Conservation (phyloP, 148 eudicot genomes). For the Rhododendron simsii region DNA sequence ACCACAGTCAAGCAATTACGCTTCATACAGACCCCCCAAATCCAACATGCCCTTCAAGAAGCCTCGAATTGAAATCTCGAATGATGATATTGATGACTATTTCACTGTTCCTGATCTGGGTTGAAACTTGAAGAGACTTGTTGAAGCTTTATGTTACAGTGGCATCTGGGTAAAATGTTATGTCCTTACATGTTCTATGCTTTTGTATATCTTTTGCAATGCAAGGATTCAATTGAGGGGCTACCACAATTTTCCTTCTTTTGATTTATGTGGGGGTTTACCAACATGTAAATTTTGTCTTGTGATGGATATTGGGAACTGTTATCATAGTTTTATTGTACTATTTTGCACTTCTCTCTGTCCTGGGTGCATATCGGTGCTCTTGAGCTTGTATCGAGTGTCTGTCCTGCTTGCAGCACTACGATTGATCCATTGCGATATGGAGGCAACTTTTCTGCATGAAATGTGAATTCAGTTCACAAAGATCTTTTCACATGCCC, state of each 20-base stretch:
- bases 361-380: not conserved
- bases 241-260: not conserved
- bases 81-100: conserved; percentile 77
- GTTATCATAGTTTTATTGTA: not conserved
- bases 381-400: not conserved
- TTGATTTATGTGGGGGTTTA: not conserved
- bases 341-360: not conserved
- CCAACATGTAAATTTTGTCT: not conserved
- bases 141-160: not conserved
- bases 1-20: conserved; percentile 31
- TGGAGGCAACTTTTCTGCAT: not conserved
- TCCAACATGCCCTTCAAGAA: conserved; percentile 57
- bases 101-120: conserved; percentile 97
- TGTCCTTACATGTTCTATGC: not conserved
- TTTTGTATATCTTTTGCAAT: not conserved
- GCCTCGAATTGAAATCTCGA: conserved; percentile 57
- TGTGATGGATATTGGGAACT: not conserved
- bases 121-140: conserved; percentile 19
- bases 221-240: not conserved
- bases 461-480: not conserved
- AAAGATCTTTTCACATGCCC: not conserved
- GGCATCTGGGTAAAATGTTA: not conserved
- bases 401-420: not conserved
- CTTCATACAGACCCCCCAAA: conserved; percentile 42
- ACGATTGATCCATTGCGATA: not conserved